Evolutionary conservation across 306 rosid genomes (phyloP), one percentile per base, ranked within the genome.

Genomic region (Crataegus laevigata): DNA sequence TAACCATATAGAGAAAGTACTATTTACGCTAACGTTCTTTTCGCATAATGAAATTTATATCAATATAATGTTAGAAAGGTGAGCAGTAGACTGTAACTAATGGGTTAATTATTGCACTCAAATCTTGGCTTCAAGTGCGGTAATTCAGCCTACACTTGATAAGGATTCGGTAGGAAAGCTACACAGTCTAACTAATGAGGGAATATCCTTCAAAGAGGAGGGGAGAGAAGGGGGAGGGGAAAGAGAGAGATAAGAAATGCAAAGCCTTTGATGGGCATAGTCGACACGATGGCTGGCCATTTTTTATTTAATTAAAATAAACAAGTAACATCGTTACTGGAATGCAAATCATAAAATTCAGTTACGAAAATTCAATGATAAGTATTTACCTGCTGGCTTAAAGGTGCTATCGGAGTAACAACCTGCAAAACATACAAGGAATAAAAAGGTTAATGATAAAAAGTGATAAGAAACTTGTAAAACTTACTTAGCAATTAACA

Each of bases 341-440:
- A 22, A 8, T 19, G 29, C 57, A 73, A 25, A 73, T 42, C 29
- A 18, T 11, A 73, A 38, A 68, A 15, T 14, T 9, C 29, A 21
- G 51, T 8, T 14, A 61, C 6, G 4, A 19, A 47, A 47, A 18
- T 15, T 34, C 1, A 63, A 30, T 17, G 18, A 32, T 45, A 22
- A 47, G 34, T 59, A 50, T 15, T 75, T 91, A 96, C 99, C 98
- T 92, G 99, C 83, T 96, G 99, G 71, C 98, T 96, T 71, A 96
- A 83, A 70, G 99, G 99, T 45, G 99, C 98, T 75, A 96, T 92
- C 6, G 99, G 99, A 1, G 99, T 96, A 77, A 96, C 98, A 84
- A 96, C 98, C 99, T 96, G 93, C 79, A 83, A 82, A 79, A 4
- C 25, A n/a, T 15, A 9, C 59, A 15, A 25, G 8, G 15, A 17